Evolutionary conservation across 352 stramenopile species (phyloP).

Genomic region (Globisporangium yorkense): DNA sequence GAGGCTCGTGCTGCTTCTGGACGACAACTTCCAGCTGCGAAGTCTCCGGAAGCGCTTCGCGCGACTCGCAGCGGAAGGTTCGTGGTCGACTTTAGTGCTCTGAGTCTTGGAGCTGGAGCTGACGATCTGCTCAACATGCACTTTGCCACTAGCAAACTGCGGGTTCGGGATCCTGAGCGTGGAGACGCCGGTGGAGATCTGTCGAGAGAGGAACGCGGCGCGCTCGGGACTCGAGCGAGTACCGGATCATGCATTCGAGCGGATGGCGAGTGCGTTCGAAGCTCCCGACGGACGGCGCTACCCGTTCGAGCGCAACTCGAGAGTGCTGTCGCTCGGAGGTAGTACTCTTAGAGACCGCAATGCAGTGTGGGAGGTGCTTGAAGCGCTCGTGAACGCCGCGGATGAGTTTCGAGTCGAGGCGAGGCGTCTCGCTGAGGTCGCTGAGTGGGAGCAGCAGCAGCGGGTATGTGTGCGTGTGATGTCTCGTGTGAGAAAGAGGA

Average conservation of each 20-base stretch:
- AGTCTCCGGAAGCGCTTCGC: constrained; percentile 68
- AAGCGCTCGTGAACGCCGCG: not conserved
- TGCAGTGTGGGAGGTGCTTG: not conserved
- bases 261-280: constrained; percentile 50
- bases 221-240: constrained; percentile 22
- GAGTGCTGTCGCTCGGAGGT: constrained; percentile 12
- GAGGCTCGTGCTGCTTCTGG: constrained; percentile 43
- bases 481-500: not conserved
- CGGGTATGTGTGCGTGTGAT: not conserved
- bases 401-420: not conserved
- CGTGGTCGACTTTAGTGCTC: not conserved
- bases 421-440: not conserved
- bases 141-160: constrained; percentile 15
- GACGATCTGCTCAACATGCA: not conserved
- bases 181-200: constrained; percentile 21
- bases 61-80: constrained; percentile 44
- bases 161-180: constrained; percentile 45
- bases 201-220: constrained; percentile 32
- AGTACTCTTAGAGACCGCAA: not conserved
- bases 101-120: no score
- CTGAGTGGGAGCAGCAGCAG: not conserved
- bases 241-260: constrained; percentile 35
- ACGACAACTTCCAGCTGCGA: constrained; percentile 69
- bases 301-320: constrained; percentile 33
- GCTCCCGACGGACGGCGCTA: constrained; percentile 15